Evolutionary conservation across 2,329 filamentous ascomycete genomes (phyloP), one percentile per base, ranked within the genome.

Genomic region (Nigrospora osmanthi): DNA sequence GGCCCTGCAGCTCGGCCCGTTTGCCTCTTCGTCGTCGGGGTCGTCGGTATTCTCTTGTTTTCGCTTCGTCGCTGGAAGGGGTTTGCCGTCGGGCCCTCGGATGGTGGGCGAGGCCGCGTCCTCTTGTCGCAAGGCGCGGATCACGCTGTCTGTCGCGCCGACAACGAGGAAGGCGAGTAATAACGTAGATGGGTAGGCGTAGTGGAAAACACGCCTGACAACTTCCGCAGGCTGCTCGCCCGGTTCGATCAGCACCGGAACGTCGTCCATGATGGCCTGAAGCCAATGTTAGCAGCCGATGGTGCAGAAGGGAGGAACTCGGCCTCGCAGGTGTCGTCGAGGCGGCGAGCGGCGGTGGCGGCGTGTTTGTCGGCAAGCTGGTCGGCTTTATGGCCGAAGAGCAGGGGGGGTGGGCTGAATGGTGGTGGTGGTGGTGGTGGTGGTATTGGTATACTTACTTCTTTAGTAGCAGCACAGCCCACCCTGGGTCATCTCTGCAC

Each of bases 21-120:
- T 58, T 35, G 14, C 6, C n/a, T 14, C n/a, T 13, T 32, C 28
- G 64, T 56, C 44, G 15, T 64, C 62, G 43, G 67, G 61, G 51
- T 66, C 65, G 40, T 67, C 59, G 65, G 70, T 56, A 64, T 68
- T 60, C 60, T 75, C 62, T 66, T 71, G 67, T 61, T 70, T 71
- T 47, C 71, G 80, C 60, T 81, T 85, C 48, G 73, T 78, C 41
- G 72, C 61, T n/a, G 89, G 89, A 44, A 96, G 71, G 32, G 89
- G 89, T 63, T 94, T 90, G 53, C 90, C 91, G 45, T 88, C 90
- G 1, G 90, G 89, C n/a, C 90, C 90, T 43, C 75, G 81, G 52
- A 78, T 65, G 31, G 64, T 71, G 17, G 72, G 75, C 43, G 64
- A 62, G 17, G 70, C 59, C 33, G 69, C 58, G 50, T 72, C 67